Percentiles rank a stretch among this genome's conserved stretches.
phyloP scores from a whole-genome alignment of 1,284 basidiomycete species.

The Ceraceosorus guamensis region DNA sequence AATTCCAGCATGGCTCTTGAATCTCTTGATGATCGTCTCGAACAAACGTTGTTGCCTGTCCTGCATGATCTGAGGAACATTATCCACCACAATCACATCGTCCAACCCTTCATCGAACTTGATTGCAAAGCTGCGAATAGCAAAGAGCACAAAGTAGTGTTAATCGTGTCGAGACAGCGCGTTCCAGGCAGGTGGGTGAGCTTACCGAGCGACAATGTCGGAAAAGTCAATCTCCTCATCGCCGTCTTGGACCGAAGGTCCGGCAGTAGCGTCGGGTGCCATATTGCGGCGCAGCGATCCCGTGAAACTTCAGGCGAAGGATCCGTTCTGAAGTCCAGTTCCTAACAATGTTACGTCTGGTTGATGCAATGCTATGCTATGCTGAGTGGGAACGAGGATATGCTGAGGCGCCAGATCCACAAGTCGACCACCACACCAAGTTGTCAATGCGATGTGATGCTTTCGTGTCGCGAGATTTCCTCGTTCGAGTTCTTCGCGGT shows the following conservation, averaged over 20 bases:
- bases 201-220: slow-evolving; percentile 86
- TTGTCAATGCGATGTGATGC: too few species aligned
- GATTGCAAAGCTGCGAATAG: slow-evolving; percentile 32
- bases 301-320: too few species aligned
- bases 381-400: too few species aligned
- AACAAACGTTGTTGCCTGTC: slow-evolving; percentile 49
- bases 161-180: not conserved
- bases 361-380: too few species aligned
- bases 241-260: not conserved
- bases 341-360: too few species aligned
- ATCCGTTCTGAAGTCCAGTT: too few species aligned
- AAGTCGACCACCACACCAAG: too few species aligned
- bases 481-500: too few species aligned
- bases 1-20: slow-evolving; percentile 47
- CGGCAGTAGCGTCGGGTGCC: too few species aligned
- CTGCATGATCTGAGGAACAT: slow-evolving; percentile 48
- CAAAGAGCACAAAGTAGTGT: not conserved
- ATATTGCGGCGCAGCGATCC: too few species aligned
- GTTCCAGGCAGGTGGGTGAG: slow-evolving; percentile 10
- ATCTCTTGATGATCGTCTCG: slow-evolving; percentile 49
- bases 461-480: too few species aligned
- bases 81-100: slow-evolving; percentile 50
- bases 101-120: slow-evolving; percentile 49
- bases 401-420: too few species aligned
- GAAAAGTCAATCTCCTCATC: slow-evolving; percentile 76